Evolutionary conservation across 805 yeast genomes (phyloP).

Genomic region (Saturnispora silvae): DNA sequence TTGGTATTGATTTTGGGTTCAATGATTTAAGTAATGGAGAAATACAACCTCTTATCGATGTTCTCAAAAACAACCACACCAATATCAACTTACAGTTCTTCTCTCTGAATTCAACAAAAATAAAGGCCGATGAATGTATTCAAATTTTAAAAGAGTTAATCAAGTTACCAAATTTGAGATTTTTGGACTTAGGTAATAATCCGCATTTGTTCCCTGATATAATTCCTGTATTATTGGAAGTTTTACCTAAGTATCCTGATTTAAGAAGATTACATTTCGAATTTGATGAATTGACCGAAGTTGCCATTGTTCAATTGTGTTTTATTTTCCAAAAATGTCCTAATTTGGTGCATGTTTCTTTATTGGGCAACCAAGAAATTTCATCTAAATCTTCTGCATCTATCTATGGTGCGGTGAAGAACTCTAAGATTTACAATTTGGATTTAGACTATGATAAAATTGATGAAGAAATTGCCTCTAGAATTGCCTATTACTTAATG

Average conservation of each 20-base stretch:
- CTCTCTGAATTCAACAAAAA: conserved; percentile 41
- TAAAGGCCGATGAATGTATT: conserved; percentile 29
- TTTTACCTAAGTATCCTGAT: conserved; percentile 34
- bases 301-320: conserved; percentile 38
- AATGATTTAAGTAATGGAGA: conserved; percentile 40
- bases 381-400: conserved; percentile 36
- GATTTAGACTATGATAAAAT: conserved; percentile 42
- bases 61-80: conserved; percentile 23
- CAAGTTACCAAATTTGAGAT: conserved; percentile 32
- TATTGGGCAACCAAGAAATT: conserved; percentile 40
- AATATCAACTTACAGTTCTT: conserved; percentile 34
- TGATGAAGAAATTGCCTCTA: conserved; percentile 40
- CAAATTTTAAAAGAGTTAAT: conserved; percentile 31
- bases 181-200: conserved; percentile 42
- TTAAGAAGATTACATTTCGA: conserved; percentile 46
- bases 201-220: conserved; percentile 44
- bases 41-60: conserved; percentile 35
- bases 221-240: conserved; percentile 33
- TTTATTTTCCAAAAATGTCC: conserved; percentile 37
- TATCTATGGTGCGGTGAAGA: conserved; percentile 39
- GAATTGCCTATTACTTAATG: conserved; percentile 48
- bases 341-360: conserved; percentile 41
- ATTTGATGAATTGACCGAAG: conserved; percentile 37
- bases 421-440: conserved; percentile 38
- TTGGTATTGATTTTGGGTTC: conserved; percentile 46